A percentile compares a stretch with the other conserved stretches of the same genome.
These are phyloP conservation scores for Pseudoscleropodium purum DNA, from an alignment of 225 moss, liverwort and hornwort species.

Conservation along the genomic window DNA sequence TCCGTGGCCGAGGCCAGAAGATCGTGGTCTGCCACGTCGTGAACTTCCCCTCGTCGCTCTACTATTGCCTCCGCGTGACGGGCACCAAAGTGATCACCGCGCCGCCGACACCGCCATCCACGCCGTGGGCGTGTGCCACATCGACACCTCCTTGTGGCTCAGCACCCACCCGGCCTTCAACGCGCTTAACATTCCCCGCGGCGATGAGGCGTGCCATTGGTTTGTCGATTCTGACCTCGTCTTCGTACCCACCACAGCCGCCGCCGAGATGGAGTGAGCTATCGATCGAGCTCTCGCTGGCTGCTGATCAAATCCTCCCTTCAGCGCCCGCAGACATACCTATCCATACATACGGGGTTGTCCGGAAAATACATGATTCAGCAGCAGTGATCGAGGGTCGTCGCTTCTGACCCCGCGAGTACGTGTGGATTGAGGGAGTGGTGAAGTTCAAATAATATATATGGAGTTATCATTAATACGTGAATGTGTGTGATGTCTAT, in stretches of 20 bases:
- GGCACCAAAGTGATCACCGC: neutral
- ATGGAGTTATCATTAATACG: no score
- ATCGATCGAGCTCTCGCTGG: neutral
- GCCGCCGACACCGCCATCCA: neutral
- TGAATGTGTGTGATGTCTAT: no score
- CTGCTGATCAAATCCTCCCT: neutral
- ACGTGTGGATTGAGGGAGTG: neutral
- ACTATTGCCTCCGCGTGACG: neutral
- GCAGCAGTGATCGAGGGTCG: neutral
- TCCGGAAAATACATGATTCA: neutral
- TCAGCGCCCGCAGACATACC: neutral
- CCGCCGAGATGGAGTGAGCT: neutral
- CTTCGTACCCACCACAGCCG: neutral
- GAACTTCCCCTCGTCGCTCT: neutral
- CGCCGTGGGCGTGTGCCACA: neutral
- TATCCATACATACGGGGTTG: no score
- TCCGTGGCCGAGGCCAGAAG: neutral
- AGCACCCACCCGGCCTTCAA: neutral
- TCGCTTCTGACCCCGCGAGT: neutral
- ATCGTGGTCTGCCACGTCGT: neutral
- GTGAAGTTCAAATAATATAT: no score
- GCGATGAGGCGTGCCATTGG: neutral
- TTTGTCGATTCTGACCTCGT: neutral
- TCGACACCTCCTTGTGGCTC: neutral
- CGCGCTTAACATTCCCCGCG: neutral